Evolutionary conservation across 306 rosid species (phyloP), one percentile per base, ranked within the genome.

Genomic region (Corylus avellana): DNA sequence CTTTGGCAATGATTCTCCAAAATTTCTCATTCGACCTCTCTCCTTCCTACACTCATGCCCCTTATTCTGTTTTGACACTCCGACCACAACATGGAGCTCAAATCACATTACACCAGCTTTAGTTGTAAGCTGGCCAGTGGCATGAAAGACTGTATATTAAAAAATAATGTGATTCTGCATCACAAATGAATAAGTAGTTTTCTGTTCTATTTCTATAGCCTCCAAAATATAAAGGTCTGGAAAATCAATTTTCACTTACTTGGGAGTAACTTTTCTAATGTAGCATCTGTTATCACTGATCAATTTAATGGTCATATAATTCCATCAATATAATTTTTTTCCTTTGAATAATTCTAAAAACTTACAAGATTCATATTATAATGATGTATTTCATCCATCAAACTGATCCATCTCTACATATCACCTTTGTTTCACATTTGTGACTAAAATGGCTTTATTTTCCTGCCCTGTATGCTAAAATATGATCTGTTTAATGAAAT

Each of bases 1-100:
- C 83, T 54, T 29, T 84, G 75, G 85, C 84, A 25, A 84, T 39
- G 79, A 83, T 86, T 77, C 86, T 88, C 64, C 82, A 84, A 29
- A 64, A 80, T 57, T 86, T 88, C 87, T 81, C 87, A 51, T 82
- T 84, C 50, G 75, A 84, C 81, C 75, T 88, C 18, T 84, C 90
- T 39, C 85, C 87, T 77, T 86, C 90, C 48, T 86, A 80, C 75
- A 70, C 80, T 75, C 88, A 82, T 75, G 90, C 90, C 75, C 90
- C 90, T 32, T 75, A 57, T 10, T 84, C 86, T 25, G 86, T 80
- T 37, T 75, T 85, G 76, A 86, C 87, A 78, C 88, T 86, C 78
- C 87, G 84, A 78, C 92, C 88, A 75, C 92, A 88, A 32, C 88
- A 86, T 68, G 87, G 90, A 80, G 88, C 92, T 58, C 88, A 81